Evolutionary conservation across 495 filamentous ascomycete species (phyloP), one percentile per base, ranked within the genome.

Genomic region (Talaromyces thailandensis): DNA sequence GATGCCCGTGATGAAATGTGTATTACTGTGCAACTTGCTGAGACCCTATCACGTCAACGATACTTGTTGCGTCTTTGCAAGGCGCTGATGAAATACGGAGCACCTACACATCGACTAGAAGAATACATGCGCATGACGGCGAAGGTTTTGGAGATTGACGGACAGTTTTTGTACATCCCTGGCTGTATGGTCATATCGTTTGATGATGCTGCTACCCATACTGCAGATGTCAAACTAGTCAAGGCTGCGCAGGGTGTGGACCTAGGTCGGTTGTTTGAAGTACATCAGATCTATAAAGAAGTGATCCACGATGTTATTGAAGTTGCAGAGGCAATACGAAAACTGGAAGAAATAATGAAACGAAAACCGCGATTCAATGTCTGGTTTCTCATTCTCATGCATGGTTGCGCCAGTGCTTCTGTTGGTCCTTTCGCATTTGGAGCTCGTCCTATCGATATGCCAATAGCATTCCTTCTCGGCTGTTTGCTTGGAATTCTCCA

Each of bases 111-210:
- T 66, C 81, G 89, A 9, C 71, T 92, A 18, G 89, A 92, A 69
- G 87, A 90, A 66, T 96, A 96, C 68, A 89, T 98, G 88, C 86
- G 81, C 60, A 96, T 93, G 91, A 90, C 90, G 14, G 87, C 93
- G 26, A 83, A 90, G 3, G 90, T 95, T 4, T 81, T 98, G 51
- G 88, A 93, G 71, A 92, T 97, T 53, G 89, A 96, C 63, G 90
- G 87, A 48, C 92, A 96, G 63, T 97, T 96, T 67, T 75, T 96
- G 48, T 97, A 96, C 69, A 86, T 96, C 24, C 93, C 93, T 2
- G 91, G 91, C 21, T 95, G 90, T 67, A 98, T 97, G 93, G 90
- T 98, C 64, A 88, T 96, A 63, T 92, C 91, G 4, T 97, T 98
- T 68, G 93, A 96, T 68, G 93, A 98, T 74, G 80, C 83, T 25